Conservation (phyloP, 2,329 filamentous ascomycete species). For the Graphiopsis chlorocephala region DNA sequence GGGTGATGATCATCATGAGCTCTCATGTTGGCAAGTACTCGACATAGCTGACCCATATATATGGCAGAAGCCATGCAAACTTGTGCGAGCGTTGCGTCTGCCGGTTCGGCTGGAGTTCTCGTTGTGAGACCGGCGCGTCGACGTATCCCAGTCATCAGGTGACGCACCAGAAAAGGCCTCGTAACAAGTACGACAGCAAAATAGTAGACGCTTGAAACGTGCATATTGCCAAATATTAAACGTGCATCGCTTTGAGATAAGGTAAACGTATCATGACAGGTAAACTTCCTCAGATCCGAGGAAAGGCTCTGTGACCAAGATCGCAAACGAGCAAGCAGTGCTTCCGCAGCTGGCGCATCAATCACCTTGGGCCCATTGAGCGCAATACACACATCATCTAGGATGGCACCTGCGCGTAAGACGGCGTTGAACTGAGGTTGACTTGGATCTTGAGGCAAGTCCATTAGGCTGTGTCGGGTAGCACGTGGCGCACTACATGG, state of each 20-base stretch:
- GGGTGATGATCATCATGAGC: neutral
- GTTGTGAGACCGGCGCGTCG: neutral
- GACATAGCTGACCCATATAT: neutral
- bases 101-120: neutral
- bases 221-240: neutral
- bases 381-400: neutral
- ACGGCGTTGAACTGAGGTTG: neutral
- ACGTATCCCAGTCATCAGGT: neutral
- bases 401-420: neutral
- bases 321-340: neutral
- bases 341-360: neutral
- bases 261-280: neutral
- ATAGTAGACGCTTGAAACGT: neutral
- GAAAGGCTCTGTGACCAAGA: neutral
- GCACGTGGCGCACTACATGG: neutral
- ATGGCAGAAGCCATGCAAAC: neutral
- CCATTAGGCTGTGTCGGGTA: neutral
- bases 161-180: neutral
- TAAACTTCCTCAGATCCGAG: neutral
- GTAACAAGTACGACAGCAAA: neutral
- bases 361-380: neutral
- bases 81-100: neutral
- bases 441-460: neutral
- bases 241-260: neutral
- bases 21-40: neutral